phyloP scores from a whole-genome alignment of 495 filamentous ascomycete species.

The Xylaria venustula region DNA sequence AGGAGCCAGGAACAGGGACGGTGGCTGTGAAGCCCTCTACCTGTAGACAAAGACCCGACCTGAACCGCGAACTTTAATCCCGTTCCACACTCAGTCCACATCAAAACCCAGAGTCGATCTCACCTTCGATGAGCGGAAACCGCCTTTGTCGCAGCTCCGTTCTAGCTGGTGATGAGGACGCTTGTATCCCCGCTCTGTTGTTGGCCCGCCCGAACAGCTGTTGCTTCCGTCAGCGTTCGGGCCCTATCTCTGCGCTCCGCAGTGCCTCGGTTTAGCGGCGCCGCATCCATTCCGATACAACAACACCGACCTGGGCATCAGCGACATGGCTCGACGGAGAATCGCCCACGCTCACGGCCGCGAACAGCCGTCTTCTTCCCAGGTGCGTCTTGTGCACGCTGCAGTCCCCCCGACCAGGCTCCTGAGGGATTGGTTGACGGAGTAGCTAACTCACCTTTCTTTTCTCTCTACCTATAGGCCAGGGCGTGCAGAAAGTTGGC shows the following conservation, averaged over 20 bases:
- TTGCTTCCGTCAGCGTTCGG: not conserved
- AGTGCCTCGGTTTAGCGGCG: not conserved
- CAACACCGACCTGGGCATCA: not conserved
- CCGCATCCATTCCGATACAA: slow-evolving; percentile 1
- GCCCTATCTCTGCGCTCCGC: not conserved
- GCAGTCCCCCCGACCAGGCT: too few species aligned
- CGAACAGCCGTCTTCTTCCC: slow-evolving; percentile 85
- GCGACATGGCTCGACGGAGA: slow-evolving; percentile 22
- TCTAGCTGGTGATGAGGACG: slow-evolving; percentile 27
- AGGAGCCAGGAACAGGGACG: not conserved
- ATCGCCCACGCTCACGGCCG: slow-evolving; percentile 36
- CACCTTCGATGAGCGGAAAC: slow-evolving; percentile 20
- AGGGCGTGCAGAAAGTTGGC: slow-evolving; percentile 91
- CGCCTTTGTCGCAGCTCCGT: slow-evolving; percentile 21
- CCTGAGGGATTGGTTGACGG: too few species aligned
- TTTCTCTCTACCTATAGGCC: slow-evolving; percentile 56
- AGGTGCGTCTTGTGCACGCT: slow-evolving; percentile 56
- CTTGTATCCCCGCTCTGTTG: slow-evolving; percentile 21
- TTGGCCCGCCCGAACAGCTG: slow-evolving; percentile 15
- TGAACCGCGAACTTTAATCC: not conserved
- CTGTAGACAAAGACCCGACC: not conserved
- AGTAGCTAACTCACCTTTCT: not conserved
- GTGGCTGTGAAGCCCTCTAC: not conserved
- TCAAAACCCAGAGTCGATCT: not conserved
- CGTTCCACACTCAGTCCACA: too few species aligned